Evolutionary conservation across 306 rosid genomes (phyloP), one percentile per base, ranked within the genome.

Genomic region (Pterocarpus santalinus): DNA sequence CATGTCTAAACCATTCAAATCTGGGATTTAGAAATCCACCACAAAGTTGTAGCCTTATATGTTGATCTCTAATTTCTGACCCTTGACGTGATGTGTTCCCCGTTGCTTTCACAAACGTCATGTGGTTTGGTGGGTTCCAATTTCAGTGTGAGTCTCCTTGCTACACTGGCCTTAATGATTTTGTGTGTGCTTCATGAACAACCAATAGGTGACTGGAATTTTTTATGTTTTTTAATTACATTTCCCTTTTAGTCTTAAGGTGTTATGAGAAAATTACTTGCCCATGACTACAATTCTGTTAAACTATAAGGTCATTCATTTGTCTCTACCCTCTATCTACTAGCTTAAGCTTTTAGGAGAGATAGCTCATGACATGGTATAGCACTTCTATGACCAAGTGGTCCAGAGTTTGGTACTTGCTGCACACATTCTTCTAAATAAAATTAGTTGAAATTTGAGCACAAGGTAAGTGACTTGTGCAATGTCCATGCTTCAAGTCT

Each of bases 21-120:
- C 46, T 63, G 22, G 69, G 46, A 63, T 34, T 41, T 63, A 63
- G 46, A 35, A 63, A 63, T 62, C 43, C 67, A 33, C 17, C 17
- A 11, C 43, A 33, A 34, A 33, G 43, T 60, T 22, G 28, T 1
- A 22, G 28, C 28, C 28, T 22, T 22, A 22, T 22, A 30, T 60
- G 39, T 35, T 60, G 65, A 60, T 30, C 39, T 60, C 38, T 30
- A 30, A 35, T 60, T 60, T 30, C n/a, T 60, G 11, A 12, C 43
- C 67, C 67, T 62, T 5, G 6, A 30, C 38, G 3, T 56, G 62
- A 5, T 33, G 35, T 10, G 10, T 43, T 43, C n/a, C 33, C 28
- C 28, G 1, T 11, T 30, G 12, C 39, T 1, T 32, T 30, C 39
- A 61, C 9, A 61, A 61, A 9, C 11, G 16, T 3, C 32, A 36